phyloP scores from a whole-genome alignment of 2,329 filamentous ascomycete genomes.

The Gaeumannomyces sp. region DNA sequence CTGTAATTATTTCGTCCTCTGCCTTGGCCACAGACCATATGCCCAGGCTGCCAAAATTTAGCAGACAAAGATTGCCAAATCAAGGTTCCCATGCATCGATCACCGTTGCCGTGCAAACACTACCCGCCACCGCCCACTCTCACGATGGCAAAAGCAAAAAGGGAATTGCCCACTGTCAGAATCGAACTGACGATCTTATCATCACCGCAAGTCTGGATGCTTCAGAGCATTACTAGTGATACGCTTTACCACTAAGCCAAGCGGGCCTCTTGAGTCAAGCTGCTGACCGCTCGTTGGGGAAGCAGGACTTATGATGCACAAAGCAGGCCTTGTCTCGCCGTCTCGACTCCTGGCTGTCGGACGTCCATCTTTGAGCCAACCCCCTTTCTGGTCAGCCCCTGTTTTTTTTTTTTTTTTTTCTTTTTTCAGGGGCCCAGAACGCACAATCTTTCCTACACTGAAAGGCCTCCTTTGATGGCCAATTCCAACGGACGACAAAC shows the following conservation, averaged over 20 bases:
- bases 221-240: neutral
- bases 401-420: neutral
- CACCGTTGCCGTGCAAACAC: too few relatives aligned
- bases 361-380: neutral
- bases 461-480: too few relatives aligned
- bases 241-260: slow-evolving; percentile 1
- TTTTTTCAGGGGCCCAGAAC: too few relatives aligned
- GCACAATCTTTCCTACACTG: too few relatives aligned
- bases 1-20: neutral
- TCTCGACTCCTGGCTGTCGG: neutral
- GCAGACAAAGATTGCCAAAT: too few relatives aligned
- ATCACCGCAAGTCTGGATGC: neutral
- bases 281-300: neutral
- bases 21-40: too few relatives aligned
- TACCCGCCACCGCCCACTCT: neutral
- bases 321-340: neutral
- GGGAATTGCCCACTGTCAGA: neutral
- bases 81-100: too few relatives aligned
- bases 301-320: neutral
- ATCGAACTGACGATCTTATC: slow-evolving; percentile 1
- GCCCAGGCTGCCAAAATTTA: too few relatives aligned
- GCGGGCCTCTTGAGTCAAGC: neutral
- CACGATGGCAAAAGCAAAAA: neutral
- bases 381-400: neutral
- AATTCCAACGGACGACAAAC: too few relatives aligned